Evolutionary conservation across 2,329 filamentous ascomycete genomes (phyloP).

Genomic region (Cyclaneusma minus): DNA sequence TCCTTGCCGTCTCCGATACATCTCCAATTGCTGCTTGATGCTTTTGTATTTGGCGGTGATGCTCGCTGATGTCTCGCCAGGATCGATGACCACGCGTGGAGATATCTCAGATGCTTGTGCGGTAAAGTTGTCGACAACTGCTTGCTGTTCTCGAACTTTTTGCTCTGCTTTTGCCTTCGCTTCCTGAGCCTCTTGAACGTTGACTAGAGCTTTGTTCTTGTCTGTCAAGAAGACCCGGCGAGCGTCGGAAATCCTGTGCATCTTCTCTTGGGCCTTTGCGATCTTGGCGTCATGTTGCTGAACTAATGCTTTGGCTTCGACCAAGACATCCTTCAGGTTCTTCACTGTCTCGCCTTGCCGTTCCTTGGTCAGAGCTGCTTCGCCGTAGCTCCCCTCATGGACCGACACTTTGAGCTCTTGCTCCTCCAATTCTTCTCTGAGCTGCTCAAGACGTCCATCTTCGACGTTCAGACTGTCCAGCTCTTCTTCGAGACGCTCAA

Average conservation of each 20-base stretch:
- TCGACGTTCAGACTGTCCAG: constrained; percentile 53
- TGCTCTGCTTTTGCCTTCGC: constrained; percentile 28
- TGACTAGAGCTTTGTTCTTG: constrained; percentile 45
- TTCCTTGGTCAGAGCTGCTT: constrained; percentile 30
- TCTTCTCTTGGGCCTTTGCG: constrained; percentile 39
- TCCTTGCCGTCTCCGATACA: constrained; percentile 40
- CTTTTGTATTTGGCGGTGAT: constrained; percentile 37
- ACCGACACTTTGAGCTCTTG: constrained; percentile 27
- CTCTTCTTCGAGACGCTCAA: constrained; percentile 36
- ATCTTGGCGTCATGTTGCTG: constrained; percentile 24
- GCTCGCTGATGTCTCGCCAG: constrained; percentile 44
- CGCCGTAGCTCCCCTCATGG: constrained; percentile 38
- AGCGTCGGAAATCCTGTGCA: constrained; percentile 29
- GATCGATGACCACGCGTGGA: constrained; percentile 43
- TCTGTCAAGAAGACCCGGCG: constrained; percentile 37
- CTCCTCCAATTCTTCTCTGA: constrained; percentile 42
- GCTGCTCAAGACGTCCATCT: constrained; percentile 46
- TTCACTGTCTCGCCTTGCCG: constrained; percentile 26
- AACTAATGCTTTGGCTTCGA: constrained; percentile 23
- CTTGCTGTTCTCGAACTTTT: constrained; percentile 30
- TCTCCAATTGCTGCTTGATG: constrained; percentile 40
- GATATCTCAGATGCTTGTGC: constrained; percentile 35
- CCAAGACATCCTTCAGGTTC: constrained; percentile 19
- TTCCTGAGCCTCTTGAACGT: constrained; percentile 30
- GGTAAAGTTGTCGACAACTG: constrained; percentile 35